A percentile compares a stretch with the other conserved stretches of the same genome.
Conservation (phyloP, 2,329 filamentous ascomycete genomes). For the Monosporascus sp. region DNA sequence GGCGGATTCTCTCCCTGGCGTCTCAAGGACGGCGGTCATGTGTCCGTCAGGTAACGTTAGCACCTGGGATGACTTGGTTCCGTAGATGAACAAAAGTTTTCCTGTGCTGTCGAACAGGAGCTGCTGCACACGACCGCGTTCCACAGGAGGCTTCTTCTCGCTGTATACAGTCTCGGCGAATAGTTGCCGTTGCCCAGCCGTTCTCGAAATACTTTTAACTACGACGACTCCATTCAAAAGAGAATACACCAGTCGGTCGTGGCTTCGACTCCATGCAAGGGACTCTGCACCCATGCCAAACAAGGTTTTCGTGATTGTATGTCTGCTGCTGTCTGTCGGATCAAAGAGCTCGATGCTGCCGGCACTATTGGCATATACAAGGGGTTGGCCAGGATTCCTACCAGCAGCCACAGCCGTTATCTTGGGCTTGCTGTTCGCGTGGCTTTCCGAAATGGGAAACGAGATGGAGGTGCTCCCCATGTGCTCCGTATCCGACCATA, state of each 20-base stretch:
- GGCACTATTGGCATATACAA: constrained; percentile 9
- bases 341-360: constrained; percentile 12
- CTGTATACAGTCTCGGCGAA: not conserved
- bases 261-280: constrained; percentile 7
- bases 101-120: constrained; percentile 4
- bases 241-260: constrained; percentile 8
- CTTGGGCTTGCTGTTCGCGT: constrained; percentile 5
- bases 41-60: constrained; percentile 3
- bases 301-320: constrained; percentile 4
- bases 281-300: constrained; percentile 1
- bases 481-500: constrained; percentile 4
- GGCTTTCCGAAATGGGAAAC: constrained; percentile 6
- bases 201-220: not conserved
- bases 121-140: constrained; percentile 2
- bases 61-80: constrained; percentile 3
- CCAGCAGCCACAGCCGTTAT: constrained; percentile 6
- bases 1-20: not conserved
- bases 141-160: not conserved
- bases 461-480: constrained; percentile 3
- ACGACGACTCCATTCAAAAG: constrained; percentile 2
- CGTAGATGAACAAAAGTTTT: constrained; percentile 2
- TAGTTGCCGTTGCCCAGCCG: not conserved
- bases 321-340: constrained; percentile 1
- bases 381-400: not conserved
- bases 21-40: not conserved